These are phyloP conservation scores for Eutrema heterophyllum DNA, from an alignment of 345 rosid species.

Conservation along the genomic window DNA sequence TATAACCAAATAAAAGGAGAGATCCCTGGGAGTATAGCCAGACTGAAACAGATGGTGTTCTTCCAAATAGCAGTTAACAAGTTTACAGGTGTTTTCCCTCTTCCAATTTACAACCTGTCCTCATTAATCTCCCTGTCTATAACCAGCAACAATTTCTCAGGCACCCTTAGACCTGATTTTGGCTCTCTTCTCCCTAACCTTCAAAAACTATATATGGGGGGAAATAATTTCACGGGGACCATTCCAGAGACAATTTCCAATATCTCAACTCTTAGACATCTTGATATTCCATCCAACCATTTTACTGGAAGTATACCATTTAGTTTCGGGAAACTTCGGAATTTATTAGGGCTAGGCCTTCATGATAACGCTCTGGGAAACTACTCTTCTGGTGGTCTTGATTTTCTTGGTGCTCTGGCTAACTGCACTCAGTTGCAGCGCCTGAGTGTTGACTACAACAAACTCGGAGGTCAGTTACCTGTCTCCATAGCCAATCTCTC, in stretches of 20 bases:
- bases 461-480: slow-evolving; percentile 1
- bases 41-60: slow-evolving; percentile 13
- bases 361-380: slow-evolving; percentile 9
- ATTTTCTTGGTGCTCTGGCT: slow-evolving; percentile 12
- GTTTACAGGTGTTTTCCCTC: slow-evolving; percentile 26
- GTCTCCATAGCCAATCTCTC: slow-evolving; percentile 20
- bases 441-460: background rate
- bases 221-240: slow-evolving; percentile 10
- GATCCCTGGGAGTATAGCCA: no score
- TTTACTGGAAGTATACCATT: slow-evolving; percentile 15
- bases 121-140: slow-evolving; percentile 16
- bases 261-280: slow-evolving; percentile 3
- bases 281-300: slow-evolving; percentile 5
- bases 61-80: slow-evolving; percentile 21
- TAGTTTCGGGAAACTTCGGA: slow-evolving; percentile 17
- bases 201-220: slow-evolving; percentile 14
- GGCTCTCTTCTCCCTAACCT: slow-evolving; percentile 27
- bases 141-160: slow-evolving; percentile 18
- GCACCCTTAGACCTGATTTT: slow-evolving; percentile 18
- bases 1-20: no score
- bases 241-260: slow-evolving; percentile 21
- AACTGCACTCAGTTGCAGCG: slow-evolving; percentile 3
- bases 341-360: background rate
- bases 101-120: slow-evolving; percentile 15
- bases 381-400: slow-evolving; percentile 10